Percentiles rank a stretch among this genome's conserved stretches.
Evolutionary conservation across 83 land plant species (phyloP).

Genomic region (Diphasiastrum complanatum): DNA sequence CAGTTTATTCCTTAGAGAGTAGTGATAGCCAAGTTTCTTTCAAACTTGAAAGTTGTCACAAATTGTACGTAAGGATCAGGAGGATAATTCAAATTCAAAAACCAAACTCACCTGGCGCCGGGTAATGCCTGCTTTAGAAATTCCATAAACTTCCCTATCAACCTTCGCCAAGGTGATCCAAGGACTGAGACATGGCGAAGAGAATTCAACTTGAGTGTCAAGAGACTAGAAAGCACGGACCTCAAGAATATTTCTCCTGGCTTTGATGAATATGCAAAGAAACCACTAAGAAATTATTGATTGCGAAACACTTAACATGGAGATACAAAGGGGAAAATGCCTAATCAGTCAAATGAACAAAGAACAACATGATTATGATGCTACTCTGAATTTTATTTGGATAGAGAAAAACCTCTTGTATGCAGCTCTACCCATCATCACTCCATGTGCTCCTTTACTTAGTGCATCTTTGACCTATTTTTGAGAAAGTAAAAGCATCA

Average conservation of each 20-base stretch:
- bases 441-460: conserved; percentile 26
- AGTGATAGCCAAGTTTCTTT: too few relatives aligned
- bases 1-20: too few relatives aligned
- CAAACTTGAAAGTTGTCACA: too few relatives aligned
- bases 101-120: conserved; percentile 25
- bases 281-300: too few relatives aligned
- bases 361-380: too few relatives aligned
- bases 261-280: too few relatives aligned
- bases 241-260: too few relatives aligned
- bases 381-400: too few relatives aligned
- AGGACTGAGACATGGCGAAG: conserved; percentile 17
- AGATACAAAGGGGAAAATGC: too few relatives aligned
- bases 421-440: conserved; percentile 34
- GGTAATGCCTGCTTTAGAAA: conserved; percentile 9
- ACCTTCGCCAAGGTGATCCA: conserved; percentile 25
- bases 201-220: background rate
- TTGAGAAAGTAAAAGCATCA: background rate
- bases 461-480: conserved; percentile 22
- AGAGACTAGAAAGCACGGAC: background rate
- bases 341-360: too few relatives aligned
- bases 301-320: too few relatives aligned
- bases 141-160: conserved; percentile 24
- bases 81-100: background rate
- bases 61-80: too few relatives aligned
- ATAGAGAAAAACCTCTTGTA: conserved; percentile 22